Percentiles rank a stretch among this genome's conserved stretches.
phyloP scores from a whole-genome alignment of 352 stramenopile genomes.

The Nannochloropsis limnetica region DNA sequence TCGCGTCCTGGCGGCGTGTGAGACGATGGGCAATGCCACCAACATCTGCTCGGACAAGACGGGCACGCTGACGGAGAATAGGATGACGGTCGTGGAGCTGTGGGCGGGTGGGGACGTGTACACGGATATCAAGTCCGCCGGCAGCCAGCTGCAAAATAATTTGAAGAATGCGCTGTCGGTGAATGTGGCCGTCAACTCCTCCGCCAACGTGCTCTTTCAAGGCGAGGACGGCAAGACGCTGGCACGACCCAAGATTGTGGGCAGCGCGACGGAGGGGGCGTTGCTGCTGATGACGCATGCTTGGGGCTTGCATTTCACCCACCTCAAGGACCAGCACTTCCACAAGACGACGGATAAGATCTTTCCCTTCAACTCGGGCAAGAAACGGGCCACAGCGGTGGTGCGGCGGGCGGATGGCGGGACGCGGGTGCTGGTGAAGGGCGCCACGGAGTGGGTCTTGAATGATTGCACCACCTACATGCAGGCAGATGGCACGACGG shows the following conservation, averaged over 20 bases:
- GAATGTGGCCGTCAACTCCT: conserved; percentile 64
- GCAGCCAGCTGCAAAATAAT: conserved; percentile 15
- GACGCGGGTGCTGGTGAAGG: conserved; percentile 53
- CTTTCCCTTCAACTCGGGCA: conserved; percentile 65
- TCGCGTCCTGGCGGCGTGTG: conserved; percentile 86
- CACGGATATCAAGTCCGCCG: conserved; percentile 59
- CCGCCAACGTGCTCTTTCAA: conserved; percentile 57
- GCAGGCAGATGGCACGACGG: background rate
- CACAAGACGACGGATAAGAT: conserved; percentile 48
- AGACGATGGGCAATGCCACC: conserved; percentile 96
- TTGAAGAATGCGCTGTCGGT: conserved; percentile 58
- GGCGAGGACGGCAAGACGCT: conserved; percentile 52
- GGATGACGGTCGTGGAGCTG: conserved; percentile 88
- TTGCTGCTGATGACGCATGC: conserved; percentile 48
- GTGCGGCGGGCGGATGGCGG: conserved; percentile 37
- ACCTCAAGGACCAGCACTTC: conserved; percentile 49
- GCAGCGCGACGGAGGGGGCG: conserved; percentile 53
- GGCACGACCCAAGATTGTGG: conserved; percentile 53
- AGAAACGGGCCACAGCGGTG: conserved; percentile 65
- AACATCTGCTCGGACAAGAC: conserved; percentile 95
- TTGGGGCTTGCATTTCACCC: conserved; percentile 52
- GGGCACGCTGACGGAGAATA: conserved; percentile 91
- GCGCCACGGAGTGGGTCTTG: conserved; percentile 48
- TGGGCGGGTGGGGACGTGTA: conserved; percentile 60
- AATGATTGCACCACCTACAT: conserved; percentile 36